Percentiles rank a stretch among this genome's conserved stretches.
These are phyloP conservation scores for Ceraceosorus guamensis DNA, from an alignment of 1,284 basidiomycete genomes.

Conservation along the genomic window DNA sequence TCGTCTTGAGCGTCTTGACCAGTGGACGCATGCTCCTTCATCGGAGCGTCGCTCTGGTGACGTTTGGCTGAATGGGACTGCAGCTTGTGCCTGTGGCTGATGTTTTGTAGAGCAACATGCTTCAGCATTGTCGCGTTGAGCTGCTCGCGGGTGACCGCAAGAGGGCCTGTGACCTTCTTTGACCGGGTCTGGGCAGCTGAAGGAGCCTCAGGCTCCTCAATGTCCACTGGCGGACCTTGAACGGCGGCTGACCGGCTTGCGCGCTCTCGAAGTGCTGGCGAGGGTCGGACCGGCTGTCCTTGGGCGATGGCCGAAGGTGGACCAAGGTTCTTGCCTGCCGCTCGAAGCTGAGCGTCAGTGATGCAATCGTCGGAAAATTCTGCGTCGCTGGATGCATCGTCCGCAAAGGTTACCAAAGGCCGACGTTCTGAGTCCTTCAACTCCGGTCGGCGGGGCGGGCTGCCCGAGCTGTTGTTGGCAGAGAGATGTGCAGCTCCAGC, in stretches of 20 bases:
- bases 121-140: slow-evolving; percentile 32
- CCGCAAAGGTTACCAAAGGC: no score
- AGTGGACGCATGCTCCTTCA: no score
- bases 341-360: neutral
- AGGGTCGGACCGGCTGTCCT: no score
- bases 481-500: no score
- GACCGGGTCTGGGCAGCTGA: neutral
- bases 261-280: neutral
- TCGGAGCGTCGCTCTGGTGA: no score
- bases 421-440: no score
- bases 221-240: neutral
- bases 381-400: neutral
- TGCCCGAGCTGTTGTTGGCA: no score
- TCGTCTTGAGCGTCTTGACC: slow-evolving; percentile 1
- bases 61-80: slow-evolving; percentile 15
- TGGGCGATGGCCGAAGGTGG: neutral
- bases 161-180: slow-evolving; percentile 6
- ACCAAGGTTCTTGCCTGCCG: neutral
- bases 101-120: slow-evolving; percentile 25
- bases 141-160: slow-evolving; percentile 24
- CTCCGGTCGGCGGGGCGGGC: no score
- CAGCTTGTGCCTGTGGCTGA: neutral
- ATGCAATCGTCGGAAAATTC: neutral
- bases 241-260: neutral
- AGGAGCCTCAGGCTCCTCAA: neutral